Evolutionary conservation across 2,329 filamentous ascomycete species (phyloP).

Genomic region (Ilyonectria destructans): DNA sequence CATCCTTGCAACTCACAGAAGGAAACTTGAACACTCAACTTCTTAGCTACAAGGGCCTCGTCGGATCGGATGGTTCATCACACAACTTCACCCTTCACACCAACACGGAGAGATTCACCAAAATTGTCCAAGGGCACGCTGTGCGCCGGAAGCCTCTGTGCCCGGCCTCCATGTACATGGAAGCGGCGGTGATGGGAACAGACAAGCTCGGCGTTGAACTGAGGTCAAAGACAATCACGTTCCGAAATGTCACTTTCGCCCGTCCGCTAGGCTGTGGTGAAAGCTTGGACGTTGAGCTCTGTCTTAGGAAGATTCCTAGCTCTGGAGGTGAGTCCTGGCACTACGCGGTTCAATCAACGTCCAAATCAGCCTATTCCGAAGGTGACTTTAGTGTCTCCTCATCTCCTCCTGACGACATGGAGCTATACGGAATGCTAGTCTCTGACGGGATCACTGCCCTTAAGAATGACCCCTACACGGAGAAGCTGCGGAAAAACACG

Average conservation of each 20-base stretch:
- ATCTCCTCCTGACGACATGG: conserved; percentile 24
- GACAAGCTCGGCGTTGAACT: conserved; percentile 31
- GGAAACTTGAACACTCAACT: conserved; percentile 5
- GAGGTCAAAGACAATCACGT: conserved; percentile 29
- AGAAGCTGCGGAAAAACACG: conserved; percentile 31
- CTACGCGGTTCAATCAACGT: conserved; percentile 25
- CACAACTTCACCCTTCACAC: conserved; percentile 30
- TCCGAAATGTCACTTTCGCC: conserved; percentile 33
- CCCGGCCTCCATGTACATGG: conserved; percentile 45
- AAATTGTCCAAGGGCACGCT: conserved; percentile 39
- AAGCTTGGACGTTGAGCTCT: conserved; percentile 24
- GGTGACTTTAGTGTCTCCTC: conserved; percentile 27
- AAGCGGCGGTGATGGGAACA: conserved; percentile 35
- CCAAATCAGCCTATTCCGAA: conserved; percentile 29
- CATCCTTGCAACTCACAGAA: neutral
- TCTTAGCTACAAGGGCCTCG: conserved; percentile 22
- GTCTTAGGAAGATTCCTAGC: conserved; percentile 14
- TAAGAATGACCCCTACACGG: conserved; percentile 30
- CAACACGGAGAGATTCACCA: conserved; percentile 30
- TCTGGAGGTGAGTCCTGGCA: conserved; percentile 27
- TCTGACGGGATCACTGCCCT: conserved; percentile 28
- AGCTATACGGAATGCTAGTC: conserved; percentile 32
- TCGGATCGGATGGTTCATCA: conserved; percentile 18
- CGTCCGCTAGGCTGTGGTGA: conserved; percentile 30
- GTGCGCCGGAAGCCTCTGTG: conserved; percentile 39